Evolutionary conservation across 2,329 filamentous ascomycete species (phyloP).

Genomic region (Colletotrichum cereale): DNA sequence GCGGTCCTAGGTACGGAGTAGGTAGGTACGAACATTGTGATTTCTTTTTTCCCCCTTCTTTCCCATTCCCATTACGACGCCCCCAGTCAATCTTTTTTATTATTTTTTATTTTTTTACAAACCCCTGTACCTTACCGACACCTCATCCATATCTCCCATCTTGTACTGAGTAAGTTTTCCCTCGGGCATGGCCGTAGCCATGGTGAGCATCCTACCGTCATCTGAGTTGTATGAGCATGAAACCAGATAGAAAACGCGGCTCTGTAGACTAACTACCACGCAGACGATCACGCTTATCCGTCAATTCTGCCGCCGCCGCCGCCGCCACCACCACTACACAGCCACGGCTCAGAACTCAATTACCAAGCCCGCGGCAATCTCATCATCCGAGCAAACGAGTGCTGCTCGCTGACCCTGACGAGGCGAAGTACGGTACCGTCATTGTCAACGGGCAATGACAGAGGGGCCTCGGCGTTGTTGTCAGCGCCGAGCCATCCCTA

Average conservation of each 20-base stretch:
- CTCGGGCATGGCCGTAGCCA: background rate
- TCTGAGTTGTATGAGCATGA: slow-evolving; percentile 1
- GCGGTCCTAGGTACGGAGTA: background rate
- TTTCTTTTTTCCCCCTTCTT: background rate
- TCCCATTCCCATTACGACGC: background rate
- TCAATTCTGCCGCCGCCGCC: background rate
- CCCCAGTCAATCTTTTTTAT: no score
- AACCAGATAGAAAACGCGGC: background rate
- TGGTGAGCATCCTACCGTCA: background rate
- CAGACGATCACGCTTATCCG: background rate
- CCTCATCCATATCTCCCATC: background rate
- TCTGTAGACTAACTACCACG: background rate
- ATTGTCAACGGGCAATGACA: background rate
- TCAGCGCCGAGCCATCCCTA: background rate
- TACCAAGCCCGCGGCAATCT: slow-evolving; percentile 14
- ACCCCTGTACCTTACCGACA: background rate
- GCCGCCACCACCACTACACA: background rate
- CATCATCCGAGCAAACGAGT: background rate
- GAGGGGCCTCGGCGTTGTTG: background rate
- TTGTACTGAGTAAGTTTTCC: no score
- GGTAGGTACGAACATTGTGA: no score
- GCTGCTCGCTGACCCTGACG: background rate
- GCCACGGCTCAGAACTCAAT: slow-evolving; percentile 8
- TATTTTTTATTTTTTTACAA: slow-evolving; percentile 11
- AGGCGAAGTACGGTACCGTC: background rate